Conservation (phyloP, 345 rosid species). For the Raphanus raphanistrum region DNA sequence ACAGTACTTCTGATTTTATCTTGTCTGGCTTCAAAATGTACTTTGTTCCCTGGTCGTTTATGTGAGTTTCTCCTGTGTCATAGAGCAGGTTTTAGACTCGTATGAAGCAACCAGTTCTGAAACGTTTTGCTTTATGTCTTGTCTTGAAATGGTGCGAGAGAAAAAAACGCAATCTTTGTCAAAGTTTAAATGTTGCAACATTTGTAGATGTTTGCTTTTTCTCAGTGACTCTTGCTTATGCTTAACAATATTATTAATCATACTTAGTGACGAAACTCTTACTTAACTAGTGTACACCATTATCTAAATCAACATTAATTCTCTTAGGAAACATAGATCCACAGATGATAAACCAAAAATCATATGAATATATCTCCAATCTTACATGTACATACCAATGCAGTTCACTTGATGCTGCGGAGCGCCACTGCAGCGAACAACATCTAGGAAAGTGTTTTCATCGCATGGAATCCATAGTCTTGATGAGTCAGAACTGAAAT, state of each 20-base stretch:
- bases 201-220: constrained; percentile 1
- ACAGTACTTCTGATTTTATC: neutral
- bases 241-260: constrained; percentile 10
- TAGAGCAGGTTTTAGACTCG: neutral
- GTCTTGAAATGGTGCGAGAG: constrained; percentile 10
- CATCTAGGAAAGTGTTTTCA: constrained; percentile 64
- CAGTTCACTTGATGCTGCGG: constrained; percentile 43
- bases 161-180: neutral
- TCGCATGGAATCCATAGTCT: constrained; percentile 87
- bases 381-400: constrained; percentile 40
- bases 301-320: constrained; percentile 23
- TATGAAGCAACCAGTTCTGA: neutral
- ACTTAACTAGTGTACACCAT: constrained; percentile 32
- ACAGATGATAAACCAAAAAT: constrained; percentile 25
- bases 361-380: constrained; percentile 30
- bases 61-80: neutral
- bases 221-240: neutral
- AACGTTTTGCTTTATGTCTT: constrained; percentile 3
- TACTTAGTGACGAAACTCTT: constrained; percentile 33
- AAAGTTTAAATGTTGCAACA: constrained; percentile 1
- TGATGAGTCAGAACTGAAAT: constrained; percentile 49
- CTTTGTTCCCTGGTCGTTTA: neutral
- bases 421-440: constrained; percentile 60
- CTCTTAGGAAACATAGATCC: constrained; percentile 31
- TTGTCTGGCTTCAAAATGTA: neutral